Evolutionary conservation across 495 filamentous ascomycete species (phyloP).

Genomic region (Delitschia confertaspora): DNA sequence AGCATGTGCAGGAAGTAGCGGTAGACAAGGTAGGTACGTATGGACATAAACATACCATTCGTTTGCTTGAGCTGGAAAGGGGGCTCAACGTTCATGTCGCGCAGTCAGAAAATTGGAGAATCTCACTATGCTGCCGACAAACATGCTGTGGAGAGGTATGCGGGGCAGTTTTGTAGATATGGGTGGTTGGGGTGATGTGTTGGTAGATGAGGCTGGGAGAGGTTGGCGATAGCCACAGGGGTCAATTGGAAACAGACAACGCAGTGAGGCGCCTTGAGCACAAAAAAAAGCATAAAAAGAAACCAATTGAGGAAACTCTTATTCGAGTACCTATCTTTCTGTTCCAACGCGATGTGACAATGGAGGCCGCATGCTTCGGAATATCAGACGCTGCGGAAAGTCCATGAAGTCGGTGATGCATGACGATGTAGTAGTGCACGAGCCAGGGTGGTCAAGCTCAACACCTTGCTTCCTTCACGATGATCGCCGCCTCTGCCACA

Average conservation of each 20-base stretch:
- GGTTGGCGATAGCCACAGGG: slow-evolving; percentile 17
- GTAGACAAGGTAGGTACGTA: too few species aligned
- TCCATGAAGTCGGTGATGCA: background rate
- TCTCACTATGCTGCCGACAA: slow-evolving; percentile 8
- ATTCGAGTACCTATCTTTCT: background rate
- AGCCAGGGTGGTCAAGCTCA: background rate
- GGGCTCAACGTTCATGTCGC: slow-evolving; percentile 25
- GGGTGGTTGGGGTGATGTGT: slow-evolving; percentile 10
- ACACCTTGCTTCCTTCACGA: slow-evolving; percentile 6
- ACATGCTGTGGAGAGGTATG: slow-evolving; percentile 8
- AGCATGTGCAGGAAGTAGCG: too few species aligned
- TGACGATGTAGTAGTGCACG: background rate
- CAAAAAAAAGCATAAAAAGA: background rate
- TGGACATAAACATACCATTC: slow-evolving; percentile 25
- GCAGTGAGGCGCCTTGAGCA: background rate
- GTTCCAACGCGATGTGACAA: background rate
- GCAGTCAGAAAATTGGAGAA: slow-evolving; percentile 7
- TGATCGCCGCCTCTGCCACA: too few species aligned
- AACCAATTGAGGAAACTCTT: background rate
- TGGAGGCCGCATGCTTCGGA: background rate
- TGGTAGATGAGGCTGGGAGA: slow-evolving; percentile 15
- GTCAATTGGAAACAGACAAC: background rate
- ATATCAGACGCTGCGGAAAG: background rate
- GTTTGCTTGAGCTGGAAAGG: slow-evolving; percentile 30
- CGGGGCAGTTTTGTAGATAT: slow-evolving; percentile 16